Evolutionary conservation across 108 stramenopile genomes (phyloP).

Genomic region (Skeletonema tropicum): DNA sequence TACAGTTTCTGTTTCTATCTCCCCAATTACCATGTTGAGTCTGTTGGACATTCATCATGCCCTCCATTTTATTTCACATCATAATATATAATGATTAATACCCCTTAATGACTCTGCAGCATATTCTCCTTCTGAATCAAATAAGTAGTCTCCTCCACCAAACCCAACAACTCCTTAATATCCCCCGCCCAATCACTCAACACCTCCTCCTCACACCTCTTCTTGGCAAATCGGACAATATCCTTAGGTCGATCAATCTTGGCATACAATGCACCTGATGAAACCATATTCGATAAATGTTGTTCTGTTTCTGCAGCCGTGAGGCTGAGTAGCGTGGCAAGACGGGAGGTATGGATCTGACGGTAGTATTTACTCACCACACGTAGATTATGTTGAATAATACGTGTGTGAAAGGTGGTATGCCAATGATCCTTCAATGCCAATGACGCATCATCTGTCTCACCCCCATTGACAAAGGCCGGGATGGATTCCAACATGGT

Average conservation of each 20-base stretch:
- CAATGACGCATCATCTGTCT: conserved; percentile 31
- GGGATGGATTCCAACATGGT: conserved; percentile 70
- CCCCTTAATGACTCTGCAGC: conserved; percentile 54
- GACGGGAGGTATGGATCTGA: conserved; percentile 84
- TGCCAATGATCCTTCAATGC: conserved; percentile 68
- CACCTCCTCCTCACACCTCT: conserved; percentile 79
- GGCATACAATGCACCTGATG: conserved; percentile 80
- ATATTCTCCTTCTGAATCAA: conserved; percentile 97
- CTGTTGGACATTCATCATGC: background rate
- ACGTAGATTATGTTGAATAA: conserved; percentile 98
- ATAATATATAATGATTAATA: background rate
- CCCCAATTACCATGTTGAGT: background rate
- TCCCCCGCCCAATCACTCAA: conserved; percentile 94
- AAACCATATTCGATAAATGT: conserved; percentile 90
- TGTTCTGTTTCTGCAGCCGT: conserved; percentile 68
- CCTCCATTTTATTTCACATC: background rate
- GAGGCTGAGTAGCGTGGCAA: conserved; percentile 90
- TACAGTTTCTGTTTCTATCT: background rate
- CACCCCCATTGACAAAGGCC: conserved; percentile 57
- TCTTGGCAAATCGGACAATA: conserved; percentile 82
- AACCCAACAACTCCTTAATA: conserved; percentile 87
- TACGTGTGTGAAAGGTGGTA: conserved; percentile 83
- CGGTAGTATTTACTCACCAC: conserved; percentile 87
- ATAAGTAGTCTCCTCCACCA: conserved; percentile 96
- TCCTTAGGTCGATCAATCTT: conserved; percentile 97